phyloP scores from a whole-genome alignment of 495 filamentous ascomycete genomes.

The Penicillium bialowiezense region DNA sequence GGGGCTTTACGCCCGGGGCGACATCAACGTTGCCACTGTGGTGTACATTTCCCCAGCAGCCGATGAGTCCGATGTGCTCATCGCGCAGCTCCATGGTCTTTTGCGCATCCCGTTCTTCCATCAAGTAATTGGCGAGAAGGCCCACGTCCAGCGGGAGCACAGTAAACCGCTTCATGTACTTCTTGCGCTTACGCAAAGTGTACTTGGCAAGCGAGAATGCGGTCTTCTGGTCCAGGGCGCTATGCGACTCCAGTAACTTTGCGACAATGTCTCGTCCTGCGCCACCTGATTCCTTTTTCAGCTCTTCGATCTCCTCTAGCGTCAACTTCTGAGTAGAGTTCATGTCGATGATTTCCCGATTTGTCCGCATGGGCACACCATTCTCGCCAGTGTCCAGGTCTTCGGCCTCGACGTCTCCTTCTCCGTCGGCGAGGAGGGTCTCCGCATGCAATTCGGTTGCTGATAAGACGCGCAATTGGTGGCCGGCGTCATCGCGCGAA shows the following conservation, averaged over 20 bases:
- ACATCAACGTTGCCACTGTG: constrained; percentile 36
- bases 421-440: constrained; percentile 54
- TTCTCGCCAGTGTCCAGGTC: constrained; percentile 50
- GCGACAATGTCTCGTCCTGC: constrained; percentile 86
- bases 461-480: constrained; percentile 74
- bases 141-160: constrained; percentile 78
- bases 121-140: constrained; percentile 65
- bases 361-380: constrained; percentile 69
- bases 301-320: constrained; percentile 81
- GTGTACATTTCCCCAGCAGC: constrained; percentile 64
- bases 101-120: constrained; percentile 70
- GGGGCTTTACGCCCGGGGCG: constrained; percentile 36
- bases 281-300: constrained; percentile 74
- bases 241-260: constrained; percentile 80
- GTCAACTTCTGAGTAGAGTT: constrained; percentile 77
- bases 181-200: constrained; percentile 86
- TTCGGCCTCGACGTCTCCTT: constrained; percentile 47
- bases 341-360: constrained; percentile 77
- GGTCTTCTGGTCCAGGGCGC: constrained; percentile 88
- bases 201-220: constrained; percentile 92
- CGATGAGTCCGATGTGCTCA: constrained; percentile 74
- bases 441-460: constrained; percentile 81
- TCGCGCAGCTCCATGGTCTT: constrained; percentile 88
- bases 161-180: constrained; percentile 85
- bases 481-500: constrained; percentile 51